Evolutionary conservation across 768 basidiomycete species (phyloP), one percentile per base, ranked within the genome.

Genomic region (Chalciporus pseudorubinellus): DNA sequence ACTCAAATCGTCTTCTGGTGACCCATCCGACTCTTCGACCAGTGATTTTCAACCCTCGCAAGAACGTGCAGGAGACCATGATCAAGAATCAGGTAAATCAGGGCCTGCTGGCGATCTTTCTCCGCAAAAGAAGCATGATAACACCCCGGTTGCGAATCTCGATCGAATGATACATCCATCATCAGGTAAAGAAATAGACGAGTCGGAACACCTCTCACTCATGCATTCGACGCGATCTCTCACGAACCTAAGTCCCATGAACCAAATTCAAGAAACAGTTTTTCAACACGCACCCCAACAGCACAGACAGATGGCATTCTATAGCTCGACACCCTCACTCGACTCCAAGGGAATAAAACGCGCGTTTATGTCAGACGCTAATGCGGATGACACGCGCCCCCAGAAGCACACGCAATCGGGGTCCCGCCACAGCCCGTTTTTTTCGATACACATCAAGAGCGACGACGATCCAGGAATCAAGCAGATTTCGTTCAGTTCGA

Each of bases 401-500:
- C 70, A 69, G 20, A 66, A 69, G 55, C 70, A 71, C 39, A 51
- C 55, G 13, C 67, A 70, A 51, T 55, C 66, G 44, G 87, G 83
- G 84, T 79, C 83, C 0, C 72, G 73, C 1, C 70, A 75, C 10
- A 66, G 69, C 13, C 68, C 72, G 10, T 67, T 71, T 48, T 62
- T 72, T 44, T 65, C 72, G 1, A 67, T 65, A 1, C 59, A 50
- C 11, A 58, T 86, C 42, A 69, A 72, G 54, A 78, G 79, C 28
- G 76, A 78, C 20, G 75, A 74, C 3, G 74, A 76, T 46, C 61
- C 77, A 19, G 74, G 75, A 24, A 68, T 87, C 31, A 69, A 68
- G 29, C 71, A 63, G 20, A 75, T 87, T 22, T 58, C 73, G 29
- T 78, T 84, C 55, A 80, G 72, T 56, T 70, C 74, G 19, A 78